Percentiles rank a stretch among this genome's conserved stretches.
Evolutionary conservation across 176 grass and related monocot genomes (phyloP).

Genomic region (barley (Hordeum vulgare)): MorexV3_pseudomolecules_assembly NC_058518.1:473293833-473294332

Average conservation of each 20-base stretch:
- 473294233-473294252: conserved; percentile 66
- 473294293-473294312: conserved; percentile 53
- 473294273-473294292: conserved; percentile 53
- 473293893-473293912: conserved; percentile 74
- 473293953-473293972: conserved; percentile 50
- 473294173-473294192: conserved; percentile 26
- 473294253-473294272: conserved; percentile 57
- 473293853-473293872: conserved; percentile 69
- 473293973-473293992: conserved; percentile 47
- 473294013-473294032: conserved; percentile 35
- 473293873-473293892: conserved; percentile 57
- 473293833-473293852: conserved; percentile 15
- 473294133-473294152: conserved; percentile 94
- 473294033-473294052: conserved; percentile 26
- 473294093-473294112: conserved; percentile 36
- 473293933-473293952: conserved; percentile 27
- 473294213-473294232: conserved; percentile 60
- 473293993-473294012: conserved; percentile 34
- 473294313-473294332: conserved; percentile 62
- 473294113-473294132: conserved; percentile 27
- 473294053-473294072: conserved; percentile 44
- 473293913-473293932: conserved; percentile 40
- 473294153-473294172: conserved; percentile 44
- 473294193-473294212: conserved; percentile 59
- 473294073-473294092: conserved; percentile 55